Base-by-base conservation (phyloP, 129 eudicot species). In the Ambrosia trifida region DNA sequence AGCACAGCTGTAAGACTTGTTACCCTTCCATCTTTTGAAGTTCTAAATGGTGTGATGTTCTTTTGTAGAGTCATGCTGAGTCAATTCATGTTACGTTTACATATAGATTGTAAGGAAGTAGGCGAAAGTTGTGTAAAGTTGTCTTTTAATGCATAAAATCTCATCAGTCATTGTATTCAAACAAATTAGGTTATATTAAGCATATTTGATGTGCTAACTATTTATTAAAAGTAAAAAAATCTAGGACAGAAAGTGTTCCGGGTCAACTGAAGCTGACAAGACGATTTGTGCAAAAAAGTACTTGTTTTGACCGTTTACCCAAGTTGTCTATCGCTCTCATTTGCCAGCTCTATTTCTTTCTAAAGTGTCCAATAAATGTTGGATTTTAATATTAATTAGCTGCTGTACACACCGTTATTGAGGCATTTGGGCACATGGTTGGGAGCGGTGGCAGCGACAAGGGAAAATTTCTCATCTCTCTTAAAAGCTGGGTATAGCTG, bases 371-470 rank as follows among this genome's bases (percentile, higher is more conserved):
- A 51, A 8, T 14, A 11, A 40, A 43, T 28, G 7, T 53, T 14
- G 30, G 32, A 54, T 30, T 33, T 43, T 49, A 7, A 41, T 11
- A 1, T n/a, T 46, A 46, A 58, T 66, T 72, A 93, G 98, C 91
- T 89, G 72, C 85, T 93, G 60, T 89, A 89, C 69, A 81, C 89
- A 41, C 98, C 98, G 5, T 83, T 93, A 56, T 20, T 93, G 83
- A 83, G 98, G 76, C 96, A 93, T 80, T 58, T 93, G 51, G 89
- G 96, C 96, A 78, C 96, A 13, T 89, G 98, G 96, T 63, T 93
- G 82, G 96, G 98, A 59, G 72, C 85, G 56, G 2, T 91, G 31
- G 76, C 88, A 28, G 96, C 91, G 57, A 64, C 95, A 45, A 87
- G 85, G 80, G 78, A 87, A 54, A 89, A 85, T 53, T 93, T 87